These are phyloP conservation scores for Mrakia blollopis DNA, from an alignment of 768 basidiomycete species.

Conservation along the genomic window DNA sequence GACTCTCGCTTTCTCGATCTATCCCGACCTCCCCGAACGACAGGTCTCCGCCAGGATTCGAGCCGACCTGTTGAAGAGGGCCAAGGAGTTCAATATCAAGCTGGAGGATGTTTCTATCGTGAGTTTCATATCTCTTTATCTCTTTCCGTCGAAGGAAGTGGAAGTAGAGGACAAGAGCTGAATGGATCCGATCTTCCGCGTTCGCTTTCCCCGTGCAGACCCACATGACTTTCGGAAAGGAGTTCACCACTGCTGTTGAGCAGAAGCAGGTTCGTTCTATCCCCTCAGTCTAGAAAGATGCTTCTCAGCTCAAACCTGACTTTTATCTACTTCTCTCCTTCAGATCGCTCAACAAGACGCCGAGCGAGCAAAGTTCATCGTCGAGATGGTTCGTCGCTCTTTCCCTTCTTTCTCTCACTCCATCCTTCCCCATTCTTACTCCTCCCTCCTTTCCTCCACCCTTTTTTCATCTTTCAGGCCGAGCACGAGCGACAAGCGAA, in stretches of 20 bases:
- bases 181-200: neutral
- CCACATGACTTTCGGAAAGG: constrained; percentile 49
- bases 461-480: constrained; percentile 54
- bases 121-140: constrained; percentile 34
- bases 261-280: constrained; percentile 64
- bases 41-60: constrained; percentile 88
- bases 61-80: constrained; percentile 83
- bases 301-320: neutral
- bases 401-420: neutral
- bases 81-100: constrained; percentile 90
- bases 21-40: neutral
- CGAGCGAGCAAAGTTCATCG: constrained; percentile 97
- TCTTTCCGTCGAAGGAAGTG: neutral
- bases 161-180: no score
- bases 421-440: neutral
- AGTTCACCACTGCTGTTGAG: constrained; percentile 71
- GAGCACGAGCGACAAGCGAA: constrained; percentile 99
- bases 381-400: constrained; percentile 71
- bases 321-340: neutral
- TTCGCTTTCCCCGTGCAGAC: constrained; percentile 37
- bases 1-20: neutral
- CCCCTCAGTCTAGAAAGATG: neutral
- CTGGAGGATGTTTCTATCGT: constrained; percentile 94
- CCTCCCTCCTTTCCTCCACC: neutral
- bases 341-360: constrained; percentile 96